These are phyloP conservation scores for Beauveria pseudobassiana DNA, from an alignment of 2,329 filamentous ascomycete species.

Conservation along the genomic window DNA sequence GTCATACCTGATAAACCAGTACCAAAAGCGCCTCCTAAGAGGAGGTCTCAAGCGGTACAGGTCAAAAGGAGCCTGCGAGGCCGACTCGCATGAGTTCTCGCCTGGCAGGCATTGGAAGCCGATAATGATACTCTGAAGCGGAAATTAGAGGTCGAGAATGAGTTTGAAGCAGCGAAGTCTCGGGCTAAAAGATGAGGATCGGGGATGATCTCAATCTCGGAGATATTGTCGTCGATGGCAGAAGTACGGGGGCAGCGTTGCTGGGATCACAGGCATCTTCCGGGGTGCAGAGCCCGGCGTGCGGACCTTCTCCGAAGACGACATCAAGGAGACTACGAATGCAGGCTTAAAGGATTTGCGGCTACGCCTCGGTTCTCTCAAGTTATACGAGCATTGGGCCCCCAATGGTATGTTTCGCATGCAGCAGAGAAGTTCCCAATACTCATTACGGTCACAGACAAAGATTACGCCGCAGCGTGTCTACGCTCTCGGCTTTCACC, in stretches of 20 bases:
- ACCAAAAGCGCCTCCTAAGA: slow-evolving; percentile 32
- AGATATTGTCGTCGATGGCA: slow-evolving; percentile 73
- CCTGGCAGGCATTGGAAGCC: slow-evolving; percentile 46
- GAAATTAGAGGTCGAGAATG: slow-evolving; percentile 43
- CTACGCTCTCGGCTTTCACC: slow-evolving; percentile 85
- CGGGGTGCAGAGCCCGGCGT: slow-evolving; percentile 71
- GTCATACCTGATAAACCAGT: slow-evolving; percentile 54
- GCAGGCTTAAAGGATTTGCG: slow-evolving; percentile 66
- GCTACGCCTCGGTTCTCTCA: slow-evolving; percentile 66
- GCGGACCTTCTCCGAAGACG: slow-evolving; percentile 78
- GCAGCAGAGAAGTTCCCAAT: neutral
- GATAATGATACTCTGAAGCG: slow-evolving; percentile 40
- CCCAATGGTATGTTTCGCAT: slow-evolving; percentile 56
- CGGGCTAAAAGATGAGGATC: slow-evolving; percentile 52
- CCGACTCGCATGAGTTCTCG: slow-evolving; percentile 52
- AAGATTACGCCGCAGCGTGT: slow-evolving; percentile 85
- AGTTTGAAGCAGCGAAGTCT: slow-evolving; percentile 31
- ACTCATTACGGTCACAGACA: slow-evolving; percentile 37
- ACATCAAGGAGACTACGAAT: slow-evolving; percentile 72
- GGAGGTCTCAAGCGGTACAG: slow-evolving; percentile 28
- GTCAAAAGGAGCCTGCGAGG: slow-evolving; percentile 40
- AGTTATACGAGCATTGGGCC: slow-evolving; percentile 76
- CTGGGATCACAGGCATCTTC: slow-evolving; percentile 51
- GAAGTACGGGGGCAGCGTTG: slow-evolving; percentile 61
- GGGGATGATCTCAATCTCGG: slow-evolving; percentile 59